phyloP scores from a whole-genome alignment of 1,284 basidiomycete species.

The Ceratobasidium sp. region DNA sequence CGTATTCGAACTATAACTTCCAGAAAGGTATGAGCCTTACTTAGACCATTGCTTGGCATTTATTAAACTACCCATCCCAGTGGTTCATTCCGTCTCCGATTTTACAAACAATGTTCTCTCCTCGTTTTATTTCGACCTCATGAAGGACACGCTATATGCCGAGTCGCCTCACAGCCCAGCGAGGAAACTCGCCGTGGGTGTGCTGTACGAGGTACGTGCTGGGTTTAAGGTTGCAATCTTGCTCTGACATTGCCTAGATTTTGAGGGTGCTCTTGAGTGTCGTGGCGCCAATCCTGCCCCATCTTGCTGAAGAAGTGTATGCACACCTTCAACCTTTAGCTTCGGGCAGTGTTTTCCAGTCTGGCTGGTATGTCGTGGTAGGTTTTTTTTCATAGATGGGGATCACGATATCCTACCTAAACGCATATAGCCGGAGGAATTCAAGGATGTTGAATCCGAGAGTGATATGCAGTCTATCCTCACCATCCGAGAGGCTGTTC shows the following conservation, averaged over 20 bases:
- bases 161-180: conserved; percentile 66
- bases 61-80: conserved; percentile 55
- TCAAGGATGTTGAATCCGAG: conserved; percentile 67
- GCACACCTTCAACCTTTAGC: conserved; percentile 53
- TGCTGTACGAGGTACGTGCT: conserved; percentile 75
- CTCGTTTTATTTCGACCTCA: conserved; percentile 88
- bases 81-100: conserved; percentile 70
- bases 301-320: conserved; percentile 92
- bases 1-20: conserved; percentile 85
- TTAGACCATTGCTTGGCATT: not conserved
- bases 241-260: conserved; percentile 62
- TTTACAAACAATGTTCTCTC: conserved; percentile 79
- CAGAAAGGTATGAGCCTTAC: conserved; percentile 72
- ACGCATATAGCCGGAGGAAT: conserved; percentile 62
- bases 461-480: conserved; percentile 72
- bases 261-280: conserved; percentile 77
- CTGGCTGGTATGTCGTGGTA: conserved; percentile 72
- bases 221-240: not conserved
- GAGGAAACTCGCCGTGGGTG: conserved; percentile 76
- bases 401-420: conserved; percentile 20
- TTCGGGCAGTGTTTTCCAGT: conserved; percentile 70
- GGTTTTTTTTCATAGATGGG: conserved; percentile 49
- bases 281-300: conserved; percentile 89
- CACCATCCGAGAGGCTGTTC: conserved; percentile 66
- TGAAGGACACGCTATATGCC: conserved; percentile 92